Evolutionary conservation across 2,329 filamentous ascomycete species (phyloP).

Genomic region (Aspergillus carbonarius): DNA sequence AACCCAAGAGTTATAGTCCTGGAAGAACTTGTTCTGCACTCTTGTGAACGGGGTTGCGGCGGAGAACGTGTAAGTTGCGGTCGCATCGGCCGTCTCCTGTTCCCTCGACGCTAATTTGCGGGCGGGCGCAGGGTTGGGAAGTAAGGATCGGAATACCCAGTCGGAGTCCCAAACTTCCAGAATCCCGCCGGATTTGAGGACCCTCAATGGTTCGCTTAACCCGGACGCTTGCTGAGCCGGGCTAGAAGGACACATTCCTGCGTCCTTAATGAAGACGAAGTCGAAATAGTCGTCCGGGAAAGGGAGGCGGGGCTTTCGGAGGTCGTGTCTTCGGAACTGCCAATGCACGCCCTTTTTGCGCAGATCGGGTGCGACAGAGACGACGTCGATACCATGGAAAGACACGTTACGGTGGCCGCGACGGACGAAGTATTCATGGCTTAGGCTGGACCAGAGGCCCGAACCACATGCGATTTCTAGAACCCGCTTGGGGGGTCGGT

Average conservation of each 20-base stretch:
- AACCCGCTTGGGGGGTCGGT: conserved; percentile 71
- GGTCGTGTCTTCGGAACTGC: conserved; percentile 84
- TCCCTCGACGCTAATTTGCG: conserved; percentile 60
- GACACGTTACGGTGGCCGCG: conserved; percentile 67
- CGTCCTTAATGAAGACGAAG: conserved; percentile 83
- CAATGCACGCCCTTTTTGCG: conserved; percentile 76
- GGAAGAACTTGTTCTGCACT: conserved; percentile 76
- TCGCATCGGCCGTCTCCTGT: conserved; percentile 62
- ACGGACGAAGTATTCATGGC: conserved; percentile 73
- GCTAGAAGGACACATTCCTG: conserved; percentile 66
- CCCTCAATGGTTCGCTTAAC: conserved; percentile 72
- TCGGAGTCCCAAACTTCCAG: conserved; percentile 91
- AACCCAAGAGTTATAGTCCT: conserved; percentile 82
- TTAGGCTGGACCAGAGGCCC: conserved; percentile 86
- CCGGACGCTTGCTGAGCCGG: conserved; percentile 54
- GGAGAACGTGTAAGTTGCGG: conserved; percentile 80
- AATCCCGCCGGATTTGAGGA: conserved; percentile 74
- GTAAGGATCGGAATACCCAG: conserved; percentile 76
- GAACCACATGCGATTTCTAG: conserved; percentile 86
- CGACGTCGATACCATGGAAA: conserved; percentile 81
- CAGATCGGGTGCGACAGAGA: conserved; percentile 66
- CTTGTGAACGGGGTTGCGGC: conserved; percentile 78
- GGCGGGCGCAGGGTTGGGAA: conserved; percentile 69
- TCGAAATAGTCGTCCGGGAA: conserved; percentile 80
- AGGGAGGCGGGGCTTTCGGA: conserved; percentile 72